Evolutionary conservation across 2,329 filamentous ascomycete genomes (phyloP), one percentile per base, ranked within the genome.

Genomic region (Sclerotinia minor): DNA sequence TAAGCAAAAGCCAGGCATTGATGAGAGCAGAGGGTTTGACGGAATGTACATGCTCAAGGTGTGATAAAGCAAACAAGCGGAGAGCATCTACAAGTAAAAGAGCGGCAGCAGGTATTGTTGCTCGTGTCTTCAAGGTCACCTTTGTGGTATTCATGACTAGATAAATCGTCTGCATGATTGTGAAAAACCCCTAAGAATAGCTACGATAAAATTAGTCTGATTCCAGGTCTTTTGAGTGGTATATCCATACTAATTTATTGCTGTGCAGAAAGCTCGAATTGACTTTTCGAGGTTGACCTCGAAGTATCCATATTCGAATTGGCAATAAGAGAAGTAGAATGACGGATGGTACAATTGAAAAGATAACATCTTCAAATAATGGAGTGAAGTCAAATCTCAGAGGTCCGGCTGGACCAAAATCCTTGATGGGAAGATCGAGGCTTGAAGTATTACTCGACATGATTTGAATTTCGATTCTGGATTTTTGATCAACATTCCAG

Each of bases 131-230:
- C 13, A 71, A 49, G 26, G 44, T 55, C 26, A 63, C 52, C 19
- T 64, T 68, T 3, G 52, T n/a, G 24, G 67, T 55, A 53, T 67
- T 65, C 24, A 73, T 64, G 26, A 71, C 47, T 7, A 74, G 50
- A 44, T 72, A 47, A 19, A 55, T 68, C 8, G 68, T 69, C 38
- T 75, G 69, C 59, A 74, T 68, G 35, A 65, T 69, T 5, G 71
- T 64, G 67, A 72, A 74, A 74, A 0, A 70, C 69, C 4, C 68
- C 58, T 24, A 75, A 67, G 41, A 79, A 73, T 3, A 81, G 65
- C 72, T 80, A 55, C 21, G 50, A 45, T 21, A 61, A 15, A 17
- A 38, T 61, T 50, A 38, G 29, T 13, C 2, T n/a, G 3, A 35
- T 26, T 47, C 21, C 9, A 50, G 15, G 13, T 41, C 32, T 52